These are phyloP conservation scores for Aspergillus sp. DNA, from an alignment of 2,329 filamentous ascomycete genomes.

Conservation along the genomic window DNA sequence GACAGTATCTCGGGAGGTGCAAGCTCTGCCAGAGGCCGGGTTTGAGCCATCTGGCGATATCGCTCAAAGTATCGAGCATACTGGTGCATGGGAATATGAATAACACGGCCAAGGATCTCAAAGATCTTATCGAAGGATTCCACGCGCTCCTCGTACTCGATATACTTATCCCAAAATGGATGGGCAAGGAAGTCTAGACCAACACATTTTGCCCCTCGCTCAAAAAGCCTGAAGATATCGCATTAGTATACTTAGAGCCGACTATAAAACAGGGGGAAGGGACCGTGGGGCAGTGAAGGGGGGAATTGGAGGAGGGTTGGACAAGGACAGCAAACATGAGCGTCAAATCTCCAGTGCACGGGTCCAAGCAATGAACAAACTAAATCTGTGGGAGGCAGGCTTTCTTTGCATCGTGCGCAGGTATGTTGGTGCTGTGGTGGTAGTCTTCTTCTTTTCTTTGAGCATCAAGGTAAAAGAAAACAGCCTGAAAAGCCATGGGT, in stretches of 20 bases:
- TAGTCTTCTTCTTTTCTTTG: constrained; percentile 18
- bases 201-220: constrained; percentile 75
- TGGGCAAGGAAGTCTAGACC: constrained; percentile 91
- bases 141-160: constrained; percentile 90
- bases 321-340: constrained; percentile 43
- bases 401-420: constrained; percentile 29
- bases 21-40: constrained; percentile 65
- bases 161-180: constrained; percentile 98
- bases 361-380: constrained; percentile 35
- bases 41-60: constrained; percentile 70
- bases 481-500: constrained; percentile 47
- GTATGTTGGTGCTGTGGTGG: constrained; percentile 18
- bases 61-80: constrained; percentile 93
- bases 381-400: constrained; percentile 9
- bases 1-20: constrained; percentile 61
- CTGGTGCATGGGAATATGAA: constrained; percentile 89
- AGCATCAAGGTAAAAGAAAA: constrained; percentile 37
- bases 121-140: constrained; percentile 81
- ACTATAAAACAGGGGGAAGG: constrained; percentile 9
- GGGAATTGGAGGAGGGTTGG: constrained; percentile 30
- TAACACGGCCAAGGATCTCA: constrained; percentile 70
- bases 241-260: constrained; percentile 33
- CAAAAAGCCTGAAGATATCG: constrained; percentile 64
- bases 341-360: constrained; percentile 30
- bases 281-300: constrained; percentile 25